A percentile compares a stretch with the other conserved stretches of the same genome.
phyloP scores from a whole-genome alignment of 148 eudicot species.

The Cornus kousa region DNA sequence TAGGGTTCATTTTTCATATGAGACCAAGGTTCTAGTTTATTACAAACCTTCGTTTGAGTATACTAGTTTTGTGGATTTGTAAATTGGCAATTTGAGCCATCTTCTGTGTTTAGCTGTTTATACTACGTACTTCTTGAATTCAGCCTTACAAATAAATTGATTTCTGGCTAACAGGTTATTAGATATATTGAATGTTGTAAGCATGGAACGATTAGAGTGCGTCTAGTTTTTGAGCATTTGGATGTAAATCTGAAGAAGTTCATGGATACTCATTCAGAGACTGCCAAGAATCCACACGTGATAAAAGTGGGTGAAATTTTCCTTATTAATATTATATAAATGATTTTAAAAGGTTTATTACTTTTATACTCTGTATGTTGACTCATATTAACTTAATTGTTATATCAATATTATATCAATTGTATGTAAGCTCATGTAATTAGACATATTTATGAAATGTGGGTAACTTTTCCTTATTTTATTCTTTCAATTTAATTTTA shows the following conservation, averaged over 20 bases:
- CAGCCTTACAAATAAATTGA: neutral
- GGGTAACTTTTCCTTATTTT: too few species aligned
- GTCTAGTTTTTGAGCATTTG: neutral
- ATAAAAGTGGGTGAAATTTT: neutral
- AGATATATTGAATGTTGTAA: neutral
- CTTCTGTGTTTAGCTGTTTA: neutral
- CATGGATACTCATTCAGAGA: neutral
- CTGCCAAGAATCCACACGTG: neutral
- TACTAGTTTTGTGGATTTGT: neutral
- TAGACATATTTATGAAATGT: too few species aligned
- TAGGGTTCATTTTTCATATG: too few species aligned
- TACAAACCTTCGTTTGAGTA: neutral
- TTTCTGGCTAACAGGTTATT: neutral
- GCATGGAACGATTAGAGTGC: neutral
- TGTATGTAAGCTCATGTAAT: too few species aligned
- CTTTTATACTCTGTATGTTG: too few species aligned
- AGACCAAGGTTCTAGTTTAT: neutral
- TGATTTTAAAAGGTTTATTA: too few species aligned
- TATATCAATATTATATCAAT: too few species aligned
- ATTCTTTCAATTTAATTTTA: too few species aligned
- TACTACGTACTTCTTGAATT: neutral
- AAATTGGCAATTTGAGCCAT: neutral
- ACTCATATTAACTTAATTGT: too few species aligned
- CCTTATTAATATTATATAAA: neutral
- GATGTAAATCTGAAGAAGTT: neutral